These are phyloP conservation scores for Neofusicoccum cordaticola DNA, from an alignment of 2,329 filamentous ascomycete species.

Conservation along the genomic window DNA sequence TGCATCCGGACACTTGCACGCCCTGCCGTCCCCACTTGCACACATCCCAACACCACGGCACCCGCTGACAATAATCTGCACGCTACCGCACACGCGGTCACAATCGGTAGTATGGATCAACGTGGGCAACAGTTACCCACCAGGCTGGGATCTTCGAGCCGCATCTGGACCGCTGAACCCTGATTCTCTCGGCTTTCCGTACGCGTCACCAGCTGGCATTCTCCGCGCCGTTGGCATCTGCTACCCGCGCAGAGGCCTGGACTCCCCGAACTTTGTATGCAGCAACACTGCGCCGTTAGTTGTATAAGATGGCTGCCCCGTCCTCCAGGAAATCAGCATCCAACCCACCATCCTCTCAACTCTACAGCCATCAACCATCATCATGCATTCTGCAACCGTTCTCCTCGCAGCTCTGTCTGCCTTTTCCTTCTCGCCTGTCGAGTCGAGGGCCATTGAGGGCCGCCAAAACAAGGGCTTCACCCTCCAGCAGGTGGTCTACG, in stretches of 20 bases:
- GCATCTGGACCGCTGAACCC: neutral
- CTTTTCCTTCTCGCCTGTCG: neutral
- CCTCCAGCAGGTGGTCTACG: neutral
- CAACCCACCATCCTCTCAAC: neutral
- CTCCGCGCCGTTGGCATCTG: neutral
- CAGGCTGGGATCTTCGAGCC: neutral
- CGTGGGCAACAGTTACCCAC: neutral
- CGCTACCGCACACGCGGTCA: neutral
- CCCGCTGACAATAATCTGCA: neutral
- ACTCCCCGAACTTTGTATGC: neutral
- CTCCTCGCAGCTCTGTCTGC: constrained; percentile 9
- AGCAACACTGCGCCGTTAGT: neutral
- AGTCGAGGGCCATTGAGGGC: neutral
- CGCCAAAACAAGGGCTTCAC: neutral
- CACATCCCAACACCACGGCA: neutral
- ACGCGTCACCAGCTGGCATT: neutral
- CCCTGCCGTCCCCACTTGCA: neutral
- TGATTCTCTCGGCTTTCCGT: neutral
- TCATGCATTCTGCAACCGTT: neutral
- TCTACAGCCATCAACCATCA: neutral
- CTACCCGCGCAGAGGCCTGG: neutral
- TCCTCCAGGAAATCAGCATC: neutral
- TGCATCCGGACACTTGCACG: neutral
- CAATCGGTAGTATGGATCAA: neutral
- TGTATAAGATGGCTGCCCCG: neutral